Conservation (phyloP, 2,329 filamentous ascomycete species). For the Sporothrix inflata region DNA sequence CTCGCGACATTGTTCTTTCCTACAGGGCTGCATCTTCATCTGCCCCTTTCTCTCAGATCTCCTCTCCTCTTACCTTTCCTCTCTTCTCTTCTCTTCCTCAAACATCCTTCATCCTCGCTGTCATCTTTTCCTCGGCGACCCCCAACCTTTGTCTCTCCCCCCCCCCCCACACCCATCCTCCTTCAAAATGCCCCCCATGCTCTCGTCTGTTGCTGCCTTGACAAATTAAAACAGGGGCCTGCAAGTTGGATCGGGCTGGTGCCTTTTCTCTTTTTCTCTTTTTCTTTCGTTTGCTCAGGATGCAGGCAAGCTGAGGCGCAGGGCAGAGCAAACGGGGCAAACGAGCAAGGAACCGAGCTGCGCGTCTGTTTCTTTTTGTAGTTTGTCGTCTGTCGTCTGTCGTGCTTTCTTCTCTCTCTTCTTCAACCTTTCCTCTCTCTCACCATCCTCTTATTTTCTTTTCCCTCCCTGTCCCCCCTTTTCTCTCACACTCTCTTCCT, state of each 20-base stretch:
- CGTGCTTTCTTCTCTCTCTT: neutral
- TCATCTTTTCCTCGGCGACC: neutral
- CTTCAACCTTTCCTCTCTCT: neutral
- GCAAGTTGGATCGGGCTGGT: neutral
- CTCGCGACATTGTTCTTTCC: neutral
- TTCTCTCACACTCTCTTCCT: neutral
- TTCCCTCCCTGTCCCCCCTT: neutral
- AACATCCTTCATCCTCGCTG: neutral
- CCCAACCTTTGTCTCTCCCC: neutral
- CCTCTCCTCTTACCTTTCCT: neutral
- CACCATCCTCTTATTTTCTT: neutral
- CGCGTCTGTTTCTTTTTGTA: neutral
- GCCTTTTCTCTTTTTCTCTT: neutral
- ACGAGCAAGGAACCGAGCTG: neutral
- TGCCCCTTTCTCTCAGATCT: neutral
- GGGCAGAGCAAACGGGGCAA: neutral
- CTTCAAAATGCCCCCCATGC: conserved; percentile 8
- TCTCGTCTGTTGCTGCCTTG: conserved; percentile 25
- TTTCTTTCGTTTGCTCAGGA: neutral
- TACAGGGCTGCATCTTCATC: neutral
- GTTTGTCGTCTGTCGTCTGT: neutral
- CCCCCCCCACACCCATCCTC: neutral
- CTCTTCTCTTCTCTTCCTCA: neutral
- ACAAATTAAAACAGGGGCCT: conserved; percentile 27
- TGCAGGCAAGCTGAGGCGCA: neutral